phyloP scores from a whole-genome alignment of 768 basidiomycete genomes.

The Neoboletus subvelutipes region DNA sequence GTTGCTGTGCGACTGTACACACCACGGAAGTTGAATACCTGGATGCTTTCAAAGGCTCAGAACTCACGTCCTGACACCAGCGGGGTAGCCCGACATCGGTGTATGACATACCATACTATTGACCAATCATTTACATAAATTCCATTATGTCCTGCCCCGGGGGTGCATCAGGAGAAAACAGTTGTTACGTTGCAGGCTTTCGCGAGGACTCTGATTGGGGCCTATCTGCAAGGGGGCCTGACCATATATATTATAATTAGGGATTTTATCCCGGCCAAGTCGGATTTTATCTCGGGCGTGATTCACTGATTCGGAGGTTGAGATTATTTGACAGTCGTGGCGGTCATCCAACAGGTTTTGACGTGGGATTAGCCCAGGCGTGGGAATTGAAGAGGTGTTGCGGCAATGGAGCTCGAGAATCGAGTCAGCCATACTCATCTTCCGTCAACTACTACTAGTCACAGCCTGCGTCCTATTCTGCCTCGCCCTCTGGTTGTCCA shows the following conservation, averaged over 20 bases:
- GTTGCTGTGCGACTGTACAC: background rate
- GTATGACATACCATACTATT: background rate
- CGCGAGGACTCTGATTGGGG: too few relatives aligned
- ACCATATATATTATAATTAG: too few relatives aligned
- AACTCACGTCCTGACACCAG: background rate
- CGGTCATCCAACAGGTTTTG: background rate
- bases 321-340: background rate
- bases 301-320: too few relatives aligned
- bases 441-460: background rate
- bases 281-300: too few relatives aligned
- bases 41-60: background rate
- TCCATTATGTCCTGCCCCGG: background rate
- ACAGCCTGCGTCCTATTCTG: background rate
- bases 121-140: background rate
- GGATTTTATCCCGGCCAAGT: too few relatives aligned
- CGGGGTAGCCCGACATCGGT: background rate
- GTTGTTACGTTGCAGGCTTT: too few relatives aligned
- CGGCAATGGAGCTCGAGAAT: background rate
- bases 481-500: background rate
- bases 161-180: too few relatives aligned
- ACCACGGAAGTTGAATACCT: too few relatives aligned
- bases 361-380: background rate
- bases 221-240: too few relatives aligned
- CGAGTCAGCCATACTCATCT: background rate
- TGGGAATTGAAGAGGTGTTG: background rate